These are phyloP conservation scores for Populus davidiana DNA, from an alignment of 345 rosid species.

Conservation along the genomic window DNA sequence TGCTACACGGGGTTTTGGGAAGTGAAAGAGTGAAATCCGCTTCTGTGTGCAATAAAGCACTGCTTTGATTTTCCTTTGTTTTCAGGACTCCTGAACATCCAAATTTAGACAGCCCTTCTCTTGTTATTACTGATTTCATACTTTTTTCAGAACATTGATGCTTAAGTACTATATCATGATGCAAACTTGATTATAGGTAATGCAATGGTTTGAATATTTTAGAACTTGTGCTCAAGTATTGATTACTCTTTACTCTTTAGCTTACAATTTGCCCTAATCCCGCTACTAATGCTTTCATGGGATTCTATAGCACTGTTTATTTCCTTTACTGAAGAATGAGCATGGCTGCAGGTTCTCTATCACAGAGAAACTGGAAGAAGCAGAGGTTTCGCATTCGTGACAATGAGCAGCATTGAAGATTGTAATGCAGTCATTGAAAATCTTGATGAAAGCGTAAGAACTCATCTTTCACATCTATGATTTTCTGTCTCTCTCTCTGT, in stretches of 20 bases:
- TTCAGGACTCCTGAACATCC: background rate
- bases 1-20: background rate
- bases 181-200: background rate
- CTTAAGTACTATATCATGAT: background rate
- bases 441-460: constrained; percentile 84
- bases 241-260: background rate
- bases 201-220: background rate
- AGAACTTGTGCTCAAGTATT: background rate
- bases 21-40: background rate
- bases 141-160: background rate
- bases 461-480: background rate
- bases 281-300: background rate
- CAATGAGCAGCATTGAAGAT: constrained; percentile 83
- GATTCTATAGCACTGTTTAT: background rate
- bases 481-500: background rate
- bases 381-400: constrained; percentile 88
- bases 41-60: background rate
- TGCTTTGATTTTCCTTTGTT: background rate
- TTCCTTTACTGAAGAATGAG: background rate
- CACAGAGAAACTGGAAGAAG: constrained; percentile 77
- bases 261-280: background rate
- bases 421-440: constrained; percentile 65
- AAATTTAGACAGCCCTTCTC: background rate
- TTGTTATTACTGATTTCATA: background rate
- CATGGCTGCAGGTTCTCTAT: constrained; percentile 60